A percentile compares a stretch with the other conserved stretches of the same genome.
Evolutionary conservation across 257 asterid genomes (phyloP).

Genomic region (Parsonsia alboflavescens): DNA sequence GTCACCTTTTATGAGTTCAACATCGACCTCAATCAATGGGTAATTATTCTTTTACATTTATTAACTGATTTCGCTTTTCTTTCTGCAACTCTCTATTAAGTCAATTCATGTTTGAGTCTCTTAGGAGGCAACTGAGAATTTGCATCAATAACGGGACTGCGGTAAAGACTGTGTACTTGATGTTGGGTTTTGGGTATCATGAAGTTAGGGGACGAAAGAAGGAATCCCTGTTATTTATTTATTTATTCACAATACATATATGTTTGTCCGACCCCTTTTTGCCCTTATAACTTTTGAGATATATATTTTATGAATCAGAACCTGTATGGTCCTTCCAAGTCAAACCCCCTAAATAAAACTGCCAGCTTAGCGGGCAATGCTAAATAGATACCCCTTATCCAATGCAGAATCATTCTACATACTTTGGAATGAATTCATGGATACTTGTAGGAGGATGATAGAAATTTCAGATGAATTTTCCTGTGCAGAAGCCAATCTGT

Average conservation of each 20-base stretch:
- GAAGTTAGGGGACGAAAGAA: neutral
- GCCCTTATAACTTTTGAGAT: neutral
- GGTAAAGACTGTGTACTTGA: neutral
- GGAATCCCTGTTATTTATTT: neutral
- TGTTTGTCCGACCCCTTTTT: neutral
- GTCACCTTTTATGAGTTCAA: constrained; percentile 65
- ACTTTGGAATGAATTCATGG: neutral
- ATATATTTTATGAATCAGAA: neutral
- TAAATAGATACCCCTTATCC: neutral
- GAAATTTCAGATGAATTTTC: neutral
- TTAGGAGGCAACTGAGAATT: neutral
- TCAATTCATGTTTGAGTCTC: neutral
- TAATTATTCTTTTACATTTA: neutral
- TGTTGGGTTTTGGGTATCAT: neutral
- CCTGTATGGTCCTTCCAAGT: neutral
- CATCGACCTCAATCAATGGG: constrained; percentile 66
- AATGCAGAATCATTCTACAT: neutral
- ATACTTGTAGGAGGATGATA: neutral
- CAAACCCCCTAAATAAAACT: neutral
- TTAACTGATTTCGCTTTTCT: neutral
- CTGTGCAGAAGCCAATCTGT: neutral
- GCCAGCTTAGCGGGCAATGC: neutral
- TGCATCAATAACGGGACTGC: neutral
- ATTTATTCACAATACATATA: neutral
- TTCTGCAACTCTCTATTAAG: neutral